These are phyloP conservation scores for Aspergillus spinulosporus DNA, from an alignment of 2,329 filamentous ascomycete genomes.

Conservation along the genomic window DNA sequence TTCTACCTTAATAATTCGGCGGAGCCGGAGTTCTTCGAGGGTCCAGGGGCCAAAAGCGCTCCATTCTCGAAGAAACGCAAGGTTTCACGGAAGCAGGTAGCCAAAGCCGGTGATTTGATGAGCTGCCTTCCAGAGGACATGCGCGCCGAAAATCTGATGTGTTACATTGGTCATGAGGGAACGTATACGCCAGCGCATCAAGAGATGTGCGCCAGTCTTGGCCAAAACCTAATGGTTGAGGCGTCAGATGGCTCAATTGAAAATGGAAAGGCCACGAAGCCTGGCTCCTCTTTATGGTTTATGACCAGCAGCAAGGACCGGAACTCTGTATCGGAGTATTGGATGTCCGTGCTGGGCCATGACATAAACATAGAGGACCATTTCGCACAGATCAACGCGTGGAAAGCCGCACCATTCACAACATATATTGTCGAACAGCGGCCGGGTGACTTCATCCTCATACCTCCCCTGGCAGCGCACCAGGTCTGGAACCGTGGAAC, in stretches of 20 bases:
- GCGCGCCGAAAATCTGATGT: constrained; percentile 96
- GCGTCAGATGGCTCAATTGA: constrained; percentile 66
- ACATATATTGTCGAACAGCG: constrained; percentile 91
- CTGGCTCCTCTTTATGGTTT: constrained; percentile 94
- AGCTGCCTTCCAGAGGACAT: constrained; percentile 82
- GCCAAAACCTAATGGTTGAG: constrained; percentile 98
- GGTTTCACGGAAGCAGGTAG: constrained; percentile 53
- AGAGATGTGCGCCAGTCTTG: constrained; percentile 95
- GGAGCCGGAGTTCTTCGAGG: constrained; percentile 58
- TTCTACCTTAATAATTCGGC: constrained; percentile 81
- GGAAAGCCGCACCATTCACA: constrained; percentile 90
- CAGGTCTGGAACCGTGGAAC: constrained; percentile 99
- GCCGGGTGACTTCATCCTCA: constrained; percentile 86
- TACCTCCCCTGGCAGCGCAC: constrained; percentile 89
- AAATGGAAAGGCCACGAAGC: constrained; percentile 68
- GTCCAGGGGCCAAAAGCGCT: constrained; percentile 54
- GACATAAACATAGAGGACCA: constrained; percentile 97
- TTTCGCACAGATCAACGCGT: constrained; percentile 92
- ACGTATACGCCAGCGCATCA: constrained; percentile 94
- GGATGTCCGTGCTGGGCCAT: constrained; percentile 86
- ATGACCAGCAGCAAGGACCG: constrained; percentile 97
- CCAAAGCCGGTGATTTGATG: constrained; percentile 87
- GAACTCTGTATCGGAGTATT: constrained; percentile 88
- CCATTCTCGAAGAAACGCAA: constrained; percentile 34
- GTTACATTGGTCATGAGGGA: constrained; percentile 95